Percentiles rank a stretch among this genome's conserved stretches.
Conservation (phyloP, 345 rosid species). For the Boechera stricta region DNA sequence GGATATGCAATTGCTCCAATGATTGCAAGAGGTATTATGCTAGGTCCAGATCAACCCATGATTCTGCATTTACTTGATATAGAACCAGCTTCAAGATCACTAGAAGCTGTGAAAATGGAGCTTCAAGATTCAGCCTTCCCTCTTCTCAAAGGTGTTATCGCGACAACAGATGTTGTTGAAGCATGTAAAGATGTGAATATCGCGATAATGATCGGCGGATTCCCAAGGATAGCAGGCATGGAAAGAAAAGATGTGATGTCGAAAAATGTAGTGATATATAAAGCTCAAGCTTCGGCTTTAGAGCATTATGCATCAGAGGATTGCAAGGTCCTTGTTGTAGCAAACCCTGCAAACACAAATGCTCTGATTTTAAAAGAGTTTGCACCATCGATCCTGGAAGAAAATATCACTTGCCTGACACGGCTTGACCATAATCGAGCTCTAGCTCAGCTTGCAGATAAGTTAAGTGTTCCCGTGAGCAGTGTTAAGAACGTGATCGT, state of each 20-base stretch:
- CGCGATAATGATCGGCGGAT: slow-evolving; percentile 76
- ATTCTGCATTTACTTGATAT: slow-evolving; percentile 84
- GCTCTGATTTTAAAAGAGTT: slow-evolving; percentile 80
- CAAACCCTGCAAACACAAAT: slow-evolving; percentile 93
- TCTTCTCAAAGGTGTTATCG: slow-evolving; percentile 75
- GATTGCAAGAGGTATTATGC: slow-evolving; percentile 82
- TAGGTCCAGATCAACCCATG: slow-evolving; percentile 83
- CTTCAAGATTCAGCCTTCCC: slow-evolving; percentile 83
- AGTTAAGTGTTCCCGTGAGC: slow-evolving; percentile 56
- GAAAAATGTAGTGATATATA: slow-evolving; percentile 67
- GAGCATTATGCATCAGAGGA: slow-evolving; percentile 73
- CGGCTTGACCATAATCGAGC: slow-evolving; percentile 90
- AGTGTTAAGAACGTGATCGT: slow-evolving; percentile 74
- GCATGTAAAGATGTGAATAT: slow-evolving; percentile 75
- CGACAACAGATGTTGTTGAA: slow-evolving; percentile 69
- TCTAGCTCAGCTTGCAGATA: slow-evolving; percentile 70
- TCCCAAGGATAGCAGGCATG: slow-evolving; percentile 72
- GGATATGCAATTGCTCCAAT: slow-evolving; percentile 86
- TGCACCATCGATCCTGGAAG: slow-evolving; percentile 79
- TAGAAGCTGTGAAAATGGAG: slow-evolving; percentile 81
- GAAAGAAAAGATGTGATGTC: slow-evolving; percentile 82
- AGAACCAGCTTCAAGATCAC: slow-evolving; percentile 63
- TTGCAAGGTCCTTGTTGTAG: slow-evolving; percentile 83
- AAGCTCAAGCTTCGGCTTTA: slow-evolving; percentile 85
- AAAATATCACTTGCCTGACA: slow-evolving; percentile 82